Conservation (phyloP, 768 basidiomycete species). For the Megacollybia marginata region DNA sequence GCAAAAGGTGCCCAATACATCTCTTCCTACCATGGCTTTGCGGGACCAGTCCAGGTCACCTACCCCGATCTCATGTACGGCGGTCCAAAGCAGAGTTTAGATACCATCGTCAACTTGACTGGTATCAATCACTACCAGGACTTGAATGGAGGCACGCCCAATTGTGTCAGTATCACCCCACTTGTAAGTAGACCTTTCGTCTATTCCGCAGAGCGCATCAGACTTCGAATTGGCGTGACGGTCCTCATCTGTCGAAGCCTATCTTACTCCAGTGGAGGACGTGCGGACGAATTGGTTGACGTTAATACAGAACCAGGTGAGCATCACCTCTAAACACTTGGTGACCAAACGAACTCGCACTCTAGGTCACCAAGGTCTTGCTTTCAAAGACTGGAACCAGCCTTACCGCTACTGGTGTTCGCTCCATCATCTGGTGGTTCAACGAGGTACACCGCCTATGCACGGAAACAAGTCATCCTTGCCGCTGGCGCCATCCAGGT, state of each 20-base stretch:
- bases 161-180: conserved; percentile 50
- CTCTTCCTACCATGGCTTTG: conserved; percentile 40
- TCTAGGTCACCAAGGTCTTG: conserved; percentile 37
- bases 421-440: conserved; percentile 28
- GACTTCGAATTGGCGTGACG: conserved; percentile 44
- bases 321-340: too few species aligned
- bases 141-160: conserved; percentile 47
- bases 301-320: conserved; percentile 31
- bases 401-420: conserved; percentile 40
- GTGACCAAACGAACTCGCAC: background rate
- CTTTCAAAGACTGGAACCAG: conserved; percentile 23
- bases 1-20: conserved; percentile 41
- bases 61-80: conserved; percentile 48
- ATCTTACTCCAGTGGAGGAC: conserved; percentile 45
- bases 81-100: conserved; percentile 43
- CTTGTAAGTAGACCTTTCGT: too few species aligned
- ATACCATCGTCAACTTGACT: conserved; percentile 38
- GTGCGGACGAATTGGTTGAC: conserved; percentile 42
- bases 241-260: conserved; percentile 47
- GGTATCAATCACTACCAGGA: conserved; percentile 42
- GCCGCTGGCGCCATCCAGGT: conserved; percentile 46
- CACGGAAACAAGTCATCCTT: conserved; percentile 43
- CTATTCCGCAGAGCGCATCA: too few species aligned
- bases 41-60: conserved; percentile 48
- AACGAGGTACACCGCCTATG: conserved; percentile 31